A percentile compares a stretch with the other conserved stretches of the same genome.
phyloP scores from a whole-genome alignment of 305 asterid species.

The Petunia hybrid region DNA sequence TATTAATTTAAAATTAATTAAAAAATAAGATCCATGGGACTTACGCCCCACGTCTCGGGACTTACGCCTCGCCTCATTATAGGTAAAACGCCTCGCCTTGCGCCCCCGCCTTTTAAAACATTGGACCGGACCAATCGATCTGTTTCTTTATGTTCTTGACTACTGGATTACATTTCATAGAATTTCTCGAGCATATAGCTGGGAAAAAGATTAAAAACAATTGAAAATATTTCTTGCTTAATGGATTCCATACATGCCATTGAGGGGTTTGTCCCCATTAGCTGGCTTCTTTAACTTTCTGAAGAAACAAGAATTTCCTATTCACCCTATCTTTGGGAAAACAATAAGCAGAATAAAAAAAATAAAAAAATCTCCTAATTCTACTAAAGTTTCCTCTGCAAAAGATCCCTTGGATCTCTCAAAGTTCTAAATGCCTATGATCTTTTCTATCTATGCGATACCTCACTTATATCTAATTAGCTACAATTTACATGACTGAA shows the following conservation, averaged over 20 bases:
- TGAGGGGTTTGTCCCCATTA: slow-evolving; percentile 6
- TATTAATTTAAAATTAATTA: too few relatives aligned
- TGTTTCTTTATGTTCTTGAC: too few relatives aligned
- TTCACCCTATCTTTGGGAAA: background rate
- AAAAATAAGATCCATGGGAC: too few relatives aligned
- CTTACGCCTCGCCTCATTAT: too few relatives aligned
- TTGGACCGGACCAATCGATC: too few relatives aligned
- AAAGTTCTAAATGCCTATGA: background rate
- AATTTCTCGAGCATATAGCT: background rate
- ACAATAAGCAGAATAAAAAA: background rate
- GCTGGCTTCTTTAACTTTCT: slow-evolving; percentile 19
- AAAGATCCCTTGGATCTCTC: background rate
- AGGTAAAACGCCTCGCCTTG: too few relatives aligned
- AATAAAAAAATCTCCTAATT: background rate
- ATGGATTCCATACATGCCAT: slow-evolving; percentile 14
- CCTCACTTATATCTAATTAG: background rate
- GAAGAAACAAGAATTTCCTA: slow-evolving; percentile 20
- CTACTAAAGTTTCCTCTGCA: background rate
- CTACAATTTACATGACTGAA: slow-evolving; percentile 36
- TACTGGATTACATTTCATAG: too few relatives aligned
- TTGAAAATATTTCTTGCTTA: background rate
- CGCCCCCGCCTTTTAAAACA: too few relatives aligned
- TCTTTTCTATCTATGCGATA: background rate
- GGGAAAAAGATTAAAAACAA: background rate
- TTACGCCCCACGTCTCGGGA: too few relatives aligned